Evolutionary conservation across 2,329 filamentous ascomycete species (phyloP).

Genomic region (Curvularia eragrostidis): DNA sequence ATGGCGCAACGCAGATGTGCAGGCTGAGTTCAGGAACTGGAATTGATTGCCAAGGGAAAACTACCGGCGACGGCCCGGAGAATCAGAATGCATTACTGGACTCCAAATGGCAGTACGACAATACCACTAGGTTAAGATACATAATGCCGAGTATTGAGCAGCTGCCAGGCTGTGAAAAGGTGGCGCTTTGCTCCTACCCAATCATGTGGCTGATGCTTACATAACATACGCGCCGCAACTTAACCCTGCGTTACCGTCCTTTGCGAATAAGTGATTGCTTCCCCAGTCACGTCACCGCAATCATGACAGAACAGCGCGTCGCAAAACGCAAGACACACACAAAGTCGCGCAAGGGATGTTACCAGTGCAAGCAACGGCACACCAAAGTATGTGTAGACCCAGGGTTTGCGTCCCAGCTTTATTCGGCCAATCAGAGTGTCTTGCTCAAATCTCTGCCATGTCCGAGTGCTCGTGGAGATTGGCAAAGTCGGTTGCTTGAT

Average conservation of each 20-base stretch:
- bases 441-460: slow-evolving; percentile 1
- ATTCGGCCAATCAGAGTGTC: slow-evolving; percentile 17
- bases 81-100: not conserved
- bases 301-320: slow-evolving; percentile 30
- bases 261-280: slow-evolving; percentile 6
- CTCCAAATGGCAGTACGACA: not conserved
- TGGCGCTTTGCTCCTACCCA: not conserved
- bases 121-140: not conserved
- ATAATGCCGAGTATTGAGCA: not conserved
- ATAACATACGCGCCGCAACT: slow-evolving; percentile 13
- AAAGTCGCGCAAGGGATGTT: slow-evolving; percentile 42
- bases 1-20: slow-evolving; percentile 40
- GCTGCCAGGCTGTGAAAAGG: not conserved
- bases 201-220: slow-evolving; percentile 13
- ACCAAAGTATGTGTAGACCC: slow-evolving; percentile 36
- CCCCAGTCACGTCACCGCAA: not conserved
- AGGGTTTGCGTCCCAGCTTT: not conserved
- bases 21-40: slow-evolving; percentile 36
- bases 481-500: not conserved
- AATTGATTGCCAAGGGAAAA: slow-evolving; percentile 21
- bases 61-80: not conserved
- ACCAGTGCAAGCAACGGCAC: slow-evolving; percentile 43
- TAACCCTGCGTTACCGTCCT: slow-evolving; percentile 4
- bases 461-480: not conserved
- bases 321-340: slow-evolving; percentile 43